phyloP scores from a whole-genome alignment of 139 green algal species.

The Mesostigma viride region DNA sequence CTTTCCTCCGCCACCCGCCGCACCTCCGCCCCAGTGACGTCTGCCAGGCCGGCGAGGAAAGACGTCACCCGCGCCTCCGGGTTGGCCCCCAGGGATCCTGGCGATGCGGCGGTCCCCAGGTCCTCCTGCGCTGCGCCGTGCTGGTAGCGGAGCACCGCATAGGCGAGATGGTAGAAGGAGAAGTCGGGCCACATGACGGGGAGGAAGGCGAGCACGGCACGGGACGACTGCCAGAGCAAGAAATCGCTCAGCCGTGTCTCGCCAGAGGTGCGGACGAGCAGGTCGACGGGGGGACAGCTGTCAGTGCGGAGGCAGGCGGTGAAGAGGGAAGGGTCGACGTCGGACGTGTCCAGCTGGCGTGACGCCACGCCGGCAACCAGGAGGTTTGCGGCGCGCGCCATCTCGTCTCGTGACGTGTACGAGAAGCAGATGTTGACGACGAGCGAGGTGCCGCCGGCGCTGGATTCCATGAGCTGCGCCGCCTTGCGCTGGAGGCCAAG shows the following conservation, averaged over 20 bases:
- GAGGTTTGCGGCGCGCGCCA: constrained; percentile 34
- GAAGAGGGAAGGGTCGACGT: no score
- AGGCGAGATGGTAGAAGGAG: constrained; percentile 56
- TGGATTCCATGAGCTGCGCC: constrained; percentile 51
- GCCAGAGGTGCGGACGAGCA: constrained; percentile 77
- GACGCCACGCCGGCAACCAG: neutral
- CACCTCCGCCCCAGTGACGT: neutral
- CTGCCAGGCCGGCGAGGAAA: neutral
- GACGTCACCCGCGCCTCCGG: neutral
- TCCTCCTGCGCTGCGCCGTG: neutral
- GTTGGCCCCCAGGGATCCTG: no score
- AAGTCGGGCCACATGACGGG: constrained; percentile 76
- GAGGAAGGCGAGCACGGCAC: constrained; percentile 63
- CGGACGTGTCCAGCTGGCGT: no score
- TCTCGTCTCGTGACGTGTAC: constrained; percentile 70
- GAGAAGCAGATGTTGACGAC: constrained; percentile 85
- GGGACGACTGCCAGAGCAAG: constrained; percentile 59
- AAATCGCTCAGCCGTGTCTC: constrained; percentile 84
- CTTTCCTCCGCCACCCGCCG: neutral
- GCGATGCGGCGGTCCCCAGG: no score
- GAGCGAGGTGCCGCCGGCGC: constrained; percentile 19
- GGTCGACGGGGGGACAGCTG: constrained; percentile 48
- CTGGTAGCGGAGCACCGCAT: constrained; percentile 10
- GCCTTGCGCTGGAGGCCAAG: constrained; percentile 52
- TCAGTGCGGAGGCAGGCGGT: neutral